A percentile compares a stretch with the other conserved stretches of the same genome.
phyloP scores from a whole-genome alignment of 192 early-diverging fungal species.

The Mortierella alpina region DNA sequence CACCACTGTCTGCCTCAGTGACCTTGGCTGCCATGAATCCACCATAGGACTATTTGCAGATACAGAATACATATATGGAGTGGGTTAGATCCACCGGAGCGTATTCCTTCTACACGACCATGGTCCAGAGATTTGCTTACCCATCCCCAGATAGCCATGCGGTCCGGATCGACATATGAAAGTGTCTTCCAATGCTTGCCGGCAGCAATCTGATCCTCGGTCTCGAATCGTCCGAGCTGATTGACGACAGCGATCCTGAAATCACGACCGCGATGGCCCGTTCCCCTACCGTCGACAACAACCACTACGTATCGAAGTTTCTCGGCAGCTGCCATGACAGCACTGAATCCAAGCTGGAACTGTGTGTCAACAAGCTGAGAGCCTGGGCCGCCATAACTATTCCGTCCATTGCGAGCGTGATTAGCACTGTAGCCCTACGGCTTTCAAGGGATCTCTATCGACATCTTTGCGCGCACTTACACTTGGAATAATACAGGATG shows the following conservation, averaged over 20 bases:
- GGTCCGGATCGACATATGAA: conserved; percentile 81
- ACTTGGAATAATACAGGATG: conserved; percentile 92
- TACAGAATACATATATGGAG: not conserved
- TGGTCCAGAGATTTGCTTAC: conserved; percentile 30
- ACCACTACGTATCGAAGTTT: conserved; percentile 76
- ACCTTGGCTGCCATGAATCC: conserved; percentile 88
- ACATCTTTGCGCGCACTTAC: not conserved
- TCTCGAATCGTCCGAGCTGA: conserved; percentile 85
- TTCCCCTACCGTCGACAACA: conserved; percentile 90
- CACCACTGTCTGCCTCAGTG: conserved; percentile 84
- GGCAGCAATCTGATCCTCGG: conserved; percentile 88
- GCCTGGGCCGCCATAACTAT: conserved; percentile 85
- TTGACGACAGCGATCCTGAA: conserved; percentile 81
- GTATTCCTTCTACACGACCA: not conserved
- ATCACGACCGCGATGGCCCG: conserved; percentile 84
- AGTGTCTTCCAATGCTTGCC: conserved; percentile 73
- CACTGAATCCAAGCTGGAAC: conserved; percentile 79
- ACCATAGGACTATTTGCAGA: conserved; percentile 80
- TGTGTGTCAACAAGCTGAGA: conserved; percentile 81
- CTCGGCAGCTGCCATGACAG: conserved; percentile 65
- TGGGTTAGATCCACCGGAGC: not conserved
- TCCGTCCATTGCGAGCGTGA: not conserved
- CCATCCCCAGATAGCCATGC: conserved; percentile 97
- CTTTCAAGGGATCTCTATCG: not conserved
- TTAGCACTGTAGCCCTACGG: not conserved